Base-by-base conservation (phyloP, 192 early-diverging fungal species). In the Anaeromyces robustus region DNA sequence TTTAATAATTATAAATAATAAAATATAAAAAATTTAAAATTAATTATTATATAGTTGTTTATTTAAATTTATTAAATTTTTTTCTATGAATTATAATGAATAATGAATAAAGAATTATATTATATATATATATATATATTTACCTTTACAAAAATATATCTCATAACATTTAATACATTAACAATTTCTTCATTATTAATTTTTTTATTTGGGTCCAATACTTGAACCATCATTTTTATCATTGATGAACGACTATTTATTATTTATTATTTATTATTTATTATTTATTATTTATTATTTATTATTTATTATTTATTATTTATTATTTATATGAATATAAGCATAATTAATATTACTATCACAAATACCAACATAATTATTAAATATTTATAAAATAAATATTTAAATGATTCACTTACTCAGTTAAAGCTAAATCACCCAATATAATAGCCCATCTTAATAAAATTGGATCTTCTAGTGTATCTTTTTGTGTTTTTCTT, bases 181-280 rank as follows among this genome's bases (percentile, higher is more conserved):
- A 88, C 81, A 52, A 89, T 86, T 80, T 89, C 87, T 77, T 89
- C 88, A 34, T 81, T 77, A 28, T 81, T 77, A 26, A 77, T 52
- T 79, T 88, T 88, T 77, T 43, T 84, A n/a, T 77, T 77, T 30
- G 80, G 28, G 43, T 88, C 87, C 22, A 88, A 77, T 78, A 16
- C 83, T 83, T n/a, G 81, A 34, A 78, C 41, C 68, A 87, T 81
- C 26, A 87, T 81, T 29, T 80, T 30, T 16, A 89, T 78, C 31
- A 89, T 86, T 22, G 80, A 82, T 13, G 80, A 79, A 31, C 83
- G 86, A 34, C 87, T 88, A 31, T 3, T 9, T 12, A 79, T 79
- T 59, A 32, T 31, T 79, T 3, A 81, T 59, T 81, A 37, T 3
- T 29, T 12, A 37, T 29, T 41, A 16, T 30, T 6, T 16, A 79